Base-by-base conservation (phyloP, 768 basidiomycete species). In the Lentinula aciculospora region DNA sequence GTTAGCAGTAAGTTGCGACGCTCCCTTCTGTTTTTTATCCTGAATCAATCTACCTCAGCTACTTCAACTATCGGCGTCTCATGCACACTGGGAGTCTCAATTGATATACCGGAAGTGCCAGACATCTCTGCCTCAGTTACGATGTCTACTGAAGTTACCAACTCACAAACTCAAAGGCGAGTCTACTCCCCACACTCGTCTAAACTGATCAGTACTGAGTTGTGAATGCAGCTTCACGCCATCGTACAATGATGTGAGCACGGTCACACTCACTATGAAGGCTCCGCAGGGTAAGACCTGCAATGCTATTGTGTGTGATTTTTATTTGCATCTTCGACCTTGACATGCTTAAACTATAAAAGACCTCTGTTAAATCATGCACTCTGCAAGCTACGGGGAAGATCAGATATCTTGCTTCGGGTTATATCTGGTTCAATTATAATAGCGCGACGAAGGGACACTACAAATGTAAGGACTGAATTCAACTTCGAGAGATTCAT, bases 381-480 rank as follows among this genome's bases (percentile, higher is more conserved):
- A 54, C 37, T 32, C 32, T 45, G 23, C 47, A 51, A 31, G 63
- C 46, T 12, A 62, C 29, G 17, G 63, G 60, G 8, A 19, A 62
- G 42, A 48, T 62, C 21, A 23, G 34, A 17, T 60, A 61, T 34
- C 29, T 58, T 17, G 63, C 61, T n/a, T 21, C 36, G 19, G 63
- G 63, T 7, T 64, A 50, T 44, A 54, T 62, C 4, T 64, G 63
- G 63, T 64, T 62, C 54, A 64, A 64, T 46, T 64, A 61, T 42
- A 29, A 60, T 21, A 25, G 28, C 47, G 12, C 37, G 36, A 55
- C 58, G 17, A 32, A 50, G 28, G 10, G 74, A 71, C 31, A 74
- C 69, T 1, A 68, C 65, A 28, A 68, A 71, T 36, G 39, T 74
- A 13, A 63, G 60, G 0, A 55, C 19, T 49, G 15, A 9, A n/a